phyloP scores from a whole-genome alignment of 805 yeast species.

The Metschnikowia santaceciliae region DNA sequence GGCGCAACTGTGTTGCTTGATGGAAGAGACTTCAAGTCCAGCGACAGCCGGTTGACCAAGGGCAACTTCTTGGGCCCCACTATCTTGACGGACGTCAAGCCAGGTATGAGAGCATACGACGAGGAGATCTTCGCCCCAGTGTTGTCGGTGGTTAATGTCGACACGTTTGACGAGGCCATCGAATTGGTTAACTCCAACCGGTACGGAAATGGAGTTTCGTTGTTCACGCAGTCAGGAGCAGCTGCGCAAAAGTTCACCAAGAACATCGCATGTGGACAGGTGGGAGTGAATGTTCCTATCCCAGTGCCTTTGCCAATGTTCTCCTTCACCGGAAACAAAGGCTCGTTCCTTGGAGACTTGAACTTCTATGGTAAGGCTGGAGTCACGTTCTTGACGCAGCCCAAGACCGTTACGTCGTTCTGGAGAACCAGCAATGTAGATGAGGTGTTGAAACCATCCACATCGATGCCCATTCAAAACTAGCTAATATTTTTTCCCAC shows the following conservation, averaged over 20 bases:
- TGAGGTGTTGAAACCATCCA: constrained; percentile 49
- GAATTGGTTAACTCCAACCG: constrained; percentile 51
- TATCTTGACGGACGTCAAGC: constrained; percentile 54
- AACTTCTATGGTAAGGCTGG: constrained; percentile 81
- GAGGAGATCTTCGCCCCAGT: constrained; percentile 80
- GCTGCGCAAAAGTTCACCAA: constrained; percentile 67
- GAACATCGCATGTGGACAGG: constrained; percentile 70
- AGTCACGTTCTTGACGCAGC: constrained; percentile 64
- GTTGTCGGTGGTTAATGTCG: constrained; percentile 56
- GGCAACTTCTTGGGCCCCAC: constrained; percentile 78
- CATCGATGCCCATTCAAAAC: constrained; percentile 65
- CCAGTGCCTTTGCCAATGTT: constrained; percentile 83
- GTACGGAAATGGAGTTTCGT: constrained; percentile 70
- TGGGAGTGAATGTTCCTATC: constrained; percentile 74
- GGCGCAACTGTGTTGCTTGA: constrained; percentile 65
- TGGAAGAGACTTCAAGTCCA: constrained; percentile 50
- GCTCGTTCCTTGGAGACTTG: constrained; percentile 72
- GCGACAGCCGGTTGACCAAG: constrained; percentile 33
- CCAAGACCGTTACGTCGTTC: constrained; percentile 67
- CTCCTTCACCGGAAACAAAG: constrained; percentile 74
- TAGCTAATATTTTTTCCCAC: too few species aligned
- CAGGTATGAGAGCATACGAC: constrained; percentile 69
- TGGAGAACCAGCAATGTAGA: constrained; percentile 57
- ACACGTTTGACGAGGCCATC: constrained; percentile 66
- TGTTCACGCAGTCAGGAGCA: constrained; percentile 67